Conservation (phyloP, 371 early-diverging fungal genomes). For the Rhizomucor pusillus region DNA sequence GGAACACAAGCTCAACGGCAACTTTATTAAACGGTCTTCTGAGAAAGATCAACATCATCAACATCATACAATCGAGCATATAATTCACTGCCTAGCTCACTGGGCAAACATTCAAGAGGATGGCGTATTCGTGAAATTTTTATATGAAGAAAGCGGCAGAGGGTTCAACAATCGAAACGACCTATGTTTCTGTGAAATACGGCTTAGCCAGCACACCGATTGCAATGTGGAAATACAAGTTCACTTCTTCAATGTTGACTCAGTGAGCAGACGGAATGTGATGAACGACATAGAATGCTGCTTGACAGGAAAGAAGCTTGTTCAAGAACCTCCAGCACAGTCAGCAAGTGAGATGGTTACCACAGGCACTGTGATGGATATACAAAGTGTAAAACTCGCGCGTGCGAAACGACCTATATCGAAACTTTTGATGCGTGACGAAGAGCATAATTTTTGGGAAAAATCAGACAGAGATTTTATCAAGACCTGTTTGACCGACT, state of each 20-base stretch:
- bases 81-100: too few relatives aligned
- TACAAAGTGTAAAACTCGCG: background rate
- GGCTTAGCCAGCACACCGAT: slow-evolving; percentile 26
- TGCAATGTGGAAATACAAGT: slow-evolving; percentile 21
- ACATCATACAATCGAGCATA: too few relatives aligned
- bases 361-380: too few relatives aligned
- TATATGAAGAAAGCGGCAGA: too few relatives aligned
- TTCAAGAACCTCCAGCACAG: background rate
- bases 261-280: slow-evolving; percentile 23
- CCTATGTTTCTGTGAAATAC: slow-evolving; percentile 23
- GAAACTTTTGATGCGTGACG: slow-evolving; percentile 47
- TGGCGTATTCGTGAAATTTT: too few relatives aligned
- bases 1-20: background rate
- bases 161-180: too few relatives aligned
- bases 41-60: too few relatives aligned
- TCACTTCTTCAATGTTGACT: slow-evolving; percentile 50
- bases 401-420: slow-evolving; percentile 36
- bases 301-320: slow-evolving; percentile 2
- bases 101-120: too few relatives aligned
- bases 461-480: background rate
- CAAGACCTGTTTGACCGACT: slow-evolving; percentile 17
- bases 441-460: slow-evolving; percentile 20
- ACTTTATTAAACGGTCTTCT: too few relatives aligned
- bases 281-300: slow-evolving; percentile 29
- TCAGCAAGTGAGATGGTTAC: too few relatives aligned